phyloP scores from a whole-genome alignment of 225 moss, liverwort and hornwort species.

The Pseudoscleropodium purum region DNA sequence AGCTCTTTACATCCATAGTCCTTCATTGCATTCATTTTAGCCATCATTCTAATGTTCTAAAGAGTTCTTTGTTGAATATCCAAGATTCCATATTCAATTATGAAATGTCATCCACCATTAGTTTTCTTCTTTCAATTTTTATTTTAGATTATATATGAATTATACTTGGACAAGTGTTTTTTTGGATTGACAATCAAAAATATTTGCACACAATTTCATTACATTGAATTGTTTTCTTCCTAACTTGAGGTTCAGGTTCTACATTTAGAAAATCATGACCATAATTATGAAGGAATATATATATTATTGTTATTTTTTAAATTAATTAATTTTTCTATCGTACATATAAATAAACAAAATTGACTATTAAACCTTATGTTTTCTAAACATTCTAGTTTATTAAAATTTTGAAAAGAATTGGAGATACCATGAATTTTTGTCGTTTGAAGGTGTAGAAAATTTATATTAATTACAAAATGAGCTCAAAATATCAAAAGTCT shows the following conservation, averaged over 20 bases:
- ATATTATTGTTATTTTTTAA: no score
- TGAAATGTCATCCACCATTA: not conserved
- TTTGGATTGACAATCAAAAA: not conserved
- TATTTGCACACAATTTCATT: no score
- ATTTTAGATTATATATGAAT: not conserved
- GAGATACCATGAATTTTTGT: no score
- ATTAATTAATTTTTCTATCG: no score
- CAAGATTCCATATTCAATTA: not conserved
- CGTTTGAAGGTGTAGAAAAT: not conserved
- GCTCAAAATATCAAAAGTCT: not conserved
- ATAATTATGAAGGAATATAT: no score
- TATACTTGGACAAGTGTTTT: not conserved
- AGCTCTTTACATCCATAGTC: not conserved
- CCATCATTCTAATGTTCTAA: not conserved
- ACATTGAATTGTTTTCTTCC: no score
- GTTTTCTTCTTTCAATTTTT: not conserved
- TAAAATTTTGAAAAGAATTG: no score
- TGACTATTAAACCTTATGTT: not conserved
- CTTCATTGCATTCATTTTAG: not conserved
- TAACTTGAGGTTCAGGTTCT: no score
- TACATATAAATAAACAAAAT: no score
- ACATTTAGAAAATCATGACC: no score
- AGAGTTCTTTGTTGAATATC: not conserved
- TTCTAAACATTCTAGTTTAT: not conserved
- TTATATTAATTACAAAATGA: not conserved